phyloP scores from a whole-genome alignment of 2,329 filamentous ascomycete species.

The Coniochaeta sp. region DNA sequence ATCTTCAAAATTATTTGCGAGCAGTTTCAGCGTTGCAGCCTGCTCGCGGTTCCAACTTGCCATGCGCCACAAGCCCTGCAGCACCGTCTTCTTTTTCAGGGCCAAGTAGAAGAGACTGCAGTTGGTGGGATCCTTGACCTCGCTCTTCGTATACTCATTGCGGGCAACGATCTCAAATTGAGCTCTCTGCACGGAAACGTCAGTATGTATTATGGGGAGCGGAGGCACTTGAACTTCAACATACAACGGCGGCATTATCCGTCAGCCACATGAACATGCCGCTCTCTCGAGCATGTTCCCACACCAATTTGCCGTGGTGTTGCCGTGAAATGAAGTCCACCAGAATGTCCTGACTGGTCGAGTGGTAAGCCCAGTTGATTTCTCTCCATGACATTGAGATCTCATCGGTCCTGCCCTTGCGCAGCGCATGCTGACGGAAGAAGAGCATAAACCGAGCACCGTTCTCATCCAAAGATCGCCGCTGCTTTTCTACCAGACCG shows the following conservation, averaged over 20 bases:
- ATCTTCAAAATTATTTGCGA: constrained; percentile 87
- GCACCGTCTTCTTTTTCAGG: constrained; percentile 79
- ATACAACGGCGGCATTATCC: constrained; percentile 67
- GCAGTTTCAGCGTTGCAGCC: constrained; percentile 64
- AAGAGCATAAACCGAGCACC: constrained; percentile 82
- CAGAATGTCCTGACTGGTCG: constrained; percentile 80
- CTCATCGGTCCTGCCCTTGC: constrained; percentile 56
- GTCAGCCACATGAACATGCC: constrained; percentile 94
- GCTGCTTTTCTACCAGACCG: constrained; percentile 76
- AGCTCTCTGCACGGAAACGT: constrained; percentile 39
- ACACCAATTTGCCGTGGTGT: constrained; percentile 71
- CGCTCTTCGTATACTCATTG: constrained; percentile 85
- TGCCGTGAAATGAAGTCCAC: constrained; percentile 75
- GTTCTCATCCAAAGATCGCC: constrained; percentile 84
- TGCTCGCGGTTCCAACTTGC: constrained; percentile 86
- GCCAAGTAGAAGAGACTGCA: constrained; percentile 91
- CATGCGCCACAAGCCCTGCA: constrained; percentile 92
- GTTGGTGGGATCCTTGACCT: constrained; percentile 82
- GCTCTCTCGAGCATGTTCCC: constrained; percentile 78
- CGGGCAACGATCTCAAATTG: constrained; percentile 89
- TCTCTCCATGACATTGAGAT: constrained; percentile 68
- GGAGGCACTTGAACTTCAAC: constrained; percentile 17
- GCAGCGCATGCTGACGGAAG: constrained; percentile 72
- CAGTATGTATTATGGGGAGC: neutral
- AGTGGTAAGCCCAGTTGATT: constrained; percentile 81